Evolutionary conservation across 129 eudicot genomes (phyloP), one percentile per base, ranked within the genome.

Genomic region (Lactuca saligna): DNA sequence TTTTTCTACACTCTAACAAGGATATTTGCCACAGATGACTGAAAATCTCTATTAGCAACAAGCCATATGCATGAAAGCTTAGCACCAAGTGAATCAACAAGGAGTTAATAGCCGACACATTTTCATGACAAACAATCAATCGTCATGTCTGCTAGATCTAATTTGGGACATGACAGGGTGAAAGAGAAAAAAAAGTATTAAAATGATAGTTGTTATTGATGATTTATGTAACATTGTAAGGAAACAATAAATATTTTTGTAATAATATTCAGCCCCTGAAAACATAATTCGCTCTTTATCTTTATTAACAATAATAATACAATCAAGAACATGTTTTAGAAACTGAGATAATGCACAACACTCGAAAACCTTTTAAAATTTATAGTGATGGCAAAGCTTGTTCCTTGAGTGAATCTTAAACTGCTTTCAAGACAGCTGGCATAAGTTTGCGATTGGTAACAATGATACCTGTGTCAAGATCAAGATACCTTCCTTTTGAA

Each of bases 341-440:
- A 25, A 25, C 29, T 25, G 2, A 1, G 29, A 25, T 25, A 25
- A 25, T 25, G 29, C 29, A 25, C 29, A 25, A 25, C 2, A 25
- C 29, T 1, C 29, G 29, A 25, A 25, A 25, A 44, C 13, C 32
- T 57, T 8, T 58, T 38, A 57, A 11, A 7, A 57, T 9, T 67
- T 46, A 70, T 1, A 77, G 72, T 63, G 81, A 77, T 35, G 81
- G 72, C 68, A 85, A 82, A 73, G 80, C 82, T 60, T 72, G 83
- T 73, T 84, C 96, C 42, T 81, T 74, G 16, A 92, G 67, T 58
- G 95, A 92, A 50, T 92, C 89, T 71, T 76, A 79, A 69, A 92
- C 96, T 55, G 98, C 96, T 83, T 92, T 92, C 61, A 89, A 74
- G 54, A 92, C 85, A 54, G 82, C 57, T 2, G 98, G 98, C 98